Percentiles rank a stretch among this genome's conserved stretches.
Evolutionary conservation across 176 grass and related monocot species (phyloP).

Genomic region (Puccinellia tenuiflora): DNA sequence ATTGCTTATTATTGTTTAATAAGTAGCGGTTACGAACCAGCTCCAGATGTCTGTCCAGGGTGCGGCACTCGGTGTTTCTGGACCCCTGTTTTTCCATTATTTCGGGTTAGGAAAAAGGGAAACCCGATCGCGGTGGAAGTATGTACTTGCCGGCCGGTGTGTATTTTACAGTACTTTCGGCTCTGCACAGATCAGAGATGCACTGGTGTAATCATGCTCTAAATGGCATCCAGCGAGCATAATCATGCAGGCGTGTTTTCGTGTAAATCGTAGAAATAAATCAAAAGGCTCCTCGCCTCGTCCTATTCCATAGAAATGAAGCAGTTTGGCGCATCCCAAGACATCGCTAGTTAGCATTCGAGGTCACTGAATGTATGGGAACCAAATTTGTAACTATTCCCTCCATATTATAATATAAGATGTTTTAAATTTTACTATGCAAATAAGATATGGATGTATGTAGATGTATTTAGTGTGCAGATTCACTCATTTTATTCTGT

Average conservation of each 20-base stretch:
- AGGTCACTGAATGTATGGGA: too few species aligned
- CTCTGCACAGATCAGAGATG: neutral
- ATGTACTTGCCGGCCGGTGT: neutral
- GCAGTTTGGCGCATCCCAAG: too few species aligned
- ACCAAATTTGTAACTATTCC: too few species aligned
- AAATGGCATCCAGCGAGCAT: neutral
- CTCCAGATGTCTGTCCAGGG: neutral
- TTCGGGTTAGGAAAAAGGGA: neutral
- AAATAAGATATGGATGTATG: too few species aligned
- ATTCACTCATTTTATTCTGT: too few species aligned
- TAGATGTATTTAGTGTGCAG: too few species aligned
- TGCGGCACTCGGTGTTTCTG: neutral
- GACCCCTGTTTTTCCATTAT: neutral
- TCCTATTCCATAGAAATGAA: too few species aligned
- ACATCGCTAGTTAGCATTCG: too few species aligned
- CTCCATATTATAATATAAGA: too few species aligned
- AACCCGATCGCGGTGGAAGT: neutral
- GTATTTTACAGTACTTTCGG: neutral
- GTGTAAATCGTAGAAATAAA: neutral
- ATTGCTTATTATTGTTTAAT: conserved; percentile 25
- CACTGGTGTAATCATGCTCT: conserved; percentile 13
- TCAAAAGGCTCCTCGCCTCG: too few species aligned
- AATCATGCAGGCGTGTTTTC: conserved; percentile 28
- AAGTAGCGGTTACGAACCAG: too few species aligned
- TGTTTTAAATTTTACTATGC: too few species aligned